phyloP scores from a whole-genome alignment of 176 grass and related monocot genomes.

The Oryza longistaminata region DNA sequence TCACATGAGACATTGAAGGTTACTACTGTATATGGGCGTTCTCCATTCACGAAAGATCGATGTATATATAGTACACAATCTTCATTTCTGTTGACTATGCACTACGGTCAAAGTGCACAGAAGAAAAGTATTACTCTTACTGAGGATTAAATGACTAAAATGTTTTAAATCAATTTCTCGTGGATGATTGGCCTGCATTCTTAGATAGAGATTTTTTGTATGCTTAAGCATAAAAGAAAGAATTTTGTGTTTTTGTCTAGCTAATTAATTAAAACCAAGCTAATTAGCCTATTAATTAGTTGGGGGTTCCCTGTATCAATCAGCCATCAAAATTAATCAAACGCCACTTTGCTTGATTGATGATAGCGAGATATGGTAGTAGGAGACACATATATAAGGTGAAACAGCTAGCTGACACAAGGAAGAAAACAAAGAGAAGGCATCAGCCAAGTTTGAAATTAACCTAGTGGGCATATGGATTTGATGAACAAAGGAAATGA shows the following conservation, averaged over 20 bases:
- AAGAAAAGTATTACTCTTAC: no score
- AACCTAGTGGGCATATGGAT: background rate
- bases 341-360: background rate
- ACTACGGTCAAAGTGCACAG: no score
- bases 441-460: background rate
- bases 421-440: no score
- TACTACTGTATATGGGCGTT: no score
- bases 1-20: no score
- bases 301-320: background rate
- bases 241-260: background rate
- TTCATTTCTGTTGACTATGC: no score
- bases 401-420: no score
- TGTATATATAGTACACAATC: no score
- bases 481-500: background rate
- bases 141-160: background rate
- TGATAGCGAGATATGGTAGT: background rate
- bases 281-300: background rate
- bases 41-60: no score
- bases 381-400: no score
- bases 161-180: background rate
- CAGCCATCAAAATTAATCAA: background rate
- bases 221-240: background rate
- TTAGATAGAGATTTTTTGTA: background rate
- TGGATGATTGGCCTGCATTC: background rate
- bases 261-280: background rate